Conservation (phyloP, 2,329 filamentous ascomycete species). For the Coniella lustricola region DNA sequence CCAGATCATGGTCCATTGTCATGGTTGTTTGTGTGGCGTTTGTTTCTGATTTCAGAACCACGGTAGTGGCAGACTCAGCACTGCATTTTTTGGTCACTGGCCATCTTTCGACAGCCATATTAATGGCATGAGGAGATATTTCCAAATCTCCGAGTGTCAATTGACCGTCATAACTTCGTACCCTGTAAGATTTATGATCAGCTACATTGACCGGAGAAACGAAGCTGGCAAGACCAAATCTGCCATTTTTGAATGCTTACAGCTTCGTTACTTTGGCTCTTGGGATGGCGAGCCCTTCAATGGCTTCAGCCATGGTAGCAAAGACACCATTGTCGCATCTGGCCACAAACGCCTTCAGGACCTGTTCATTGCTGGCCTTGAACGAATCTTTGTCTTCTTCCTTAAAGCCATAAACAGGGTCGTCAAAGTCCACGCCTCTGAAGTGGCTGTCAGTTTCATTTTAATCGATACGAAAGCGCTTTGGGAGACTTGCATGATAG, state of each 20-base stretch:
- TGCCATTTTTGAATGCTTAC: background rate
- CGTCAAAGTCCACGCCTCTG: conserved; percentile 90
- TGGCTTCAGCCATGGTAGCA: conserved; percentile 80
- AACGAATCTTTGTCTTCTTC: conserved; percentile 72
- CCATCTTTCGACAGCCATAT: conserved; percentile 84
- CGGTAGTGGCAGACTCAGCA: conserved; percentile 69
- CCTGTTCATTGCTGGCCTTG: conserved; percentile 72
- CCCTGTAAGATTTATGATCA: conserved; percentile 22
- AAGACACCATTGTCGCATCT: conserved; percentile 62
- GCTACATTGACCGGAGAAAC: background rate
- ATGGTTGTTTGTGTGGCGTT: conserved; percentile 44
- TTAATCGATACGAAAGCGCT: too few relatives aligned
- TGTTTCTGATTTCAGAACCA: conserved; percentile 51
- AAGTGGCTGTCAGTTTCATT: too few relatives aligned
- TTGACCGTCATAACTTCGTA: conserved; percentile 70
- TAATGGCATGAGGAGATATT: conserved; percentile 67
- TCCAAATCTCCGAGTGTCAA: conserved; percentile 72
- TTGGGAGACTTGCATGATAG: conserved; percentile 58
- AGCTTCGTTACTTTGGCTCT: conserved; percentile 69
- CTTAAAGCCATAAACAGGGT: conserved; percentile 80
- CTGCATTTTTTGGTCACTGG: conserved; percentile 75
- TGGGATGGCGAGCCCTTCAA: conserved; percentile 71
- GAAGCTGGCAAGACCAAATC: background rate
- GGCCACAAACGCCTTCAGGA: conserved; percentile 58
- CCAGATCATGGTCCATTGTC: conserved; percentile 39